A percentile compares a stretch with the other conserved stretches of the same genome.
Evolutionary conservation across 805 yeast genomes (phyloP).

Genomic region (Scheffersomyces ergatensis): DNA sequence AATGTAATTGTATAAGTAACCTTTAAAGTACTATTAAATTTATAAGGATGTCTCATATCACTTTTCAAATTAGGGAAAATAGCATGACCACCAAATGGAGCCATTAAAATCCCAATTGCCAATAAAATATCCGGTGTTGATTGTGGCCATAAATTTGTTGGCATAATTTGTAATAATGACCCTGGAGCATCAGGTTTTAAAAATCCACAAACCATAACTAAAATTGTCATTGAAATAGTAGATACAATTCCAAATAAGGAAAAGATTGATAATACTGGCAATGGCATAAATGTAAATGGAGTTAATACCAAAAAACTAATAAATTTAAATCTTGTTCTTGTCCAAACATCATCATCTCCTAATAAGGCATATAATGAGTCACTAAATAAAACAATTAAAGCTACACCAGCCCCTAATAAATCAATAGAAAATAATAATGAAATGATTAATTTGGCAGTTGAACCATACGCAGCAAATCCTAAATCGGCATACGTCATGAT

Average conservation of each 20-base stretch:
- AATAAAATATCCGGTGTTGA: constrained; percentile 50
- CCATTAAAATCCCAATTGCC: constrained; percentile 63
- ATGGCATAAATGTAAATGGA: constrained; percentile 79
- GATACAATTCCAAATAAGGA: constrained; percentile 57
- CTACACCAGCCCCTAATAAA: constrained; percentile 76
- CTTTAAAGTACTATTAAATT: constrained; percentile 51
- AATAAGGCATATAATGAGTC: constrained; percentile 75
- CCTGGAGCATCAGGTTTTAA: constrained; percentile 66
- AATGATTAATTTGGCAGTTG: constrained; percentile 68
- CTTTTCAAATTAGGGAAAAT: constrained; percentile 73
- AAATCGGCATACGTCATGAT: constrained; percentile 86
- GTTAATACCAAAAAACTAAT: constrained; percentile 69
- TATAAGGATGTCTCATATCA: constrained; percentile 71
- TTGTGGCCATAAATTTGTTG: constrained; percentile 66
- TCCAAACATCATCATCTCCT: constrained; percentile 37
- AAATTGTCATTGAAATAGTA: constrained; percentile 48
- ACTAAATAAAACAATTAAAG: constrained; percentile 77
- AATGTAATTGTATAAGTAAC: constrained; percentile 61
- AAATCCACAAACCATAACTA: constrained; percentile 59
- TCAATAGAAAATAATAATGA: constrained; percentile 76
- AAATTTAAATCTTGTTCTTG: constrained; percentile 54
- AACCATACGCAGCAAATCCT: constrained; percentile 83
- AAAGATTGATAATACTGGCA: constrained; percentile 60
- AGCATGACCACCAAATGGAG: constrained; percentile 86
- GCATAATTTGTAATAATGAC: constrained; percentile 61